Evolutionary conservation across 1,284 basidiomycete species (phyloP), one percentile per base, ranked within the genome.

Genomic region (Trichosporon sp.): DNA sequence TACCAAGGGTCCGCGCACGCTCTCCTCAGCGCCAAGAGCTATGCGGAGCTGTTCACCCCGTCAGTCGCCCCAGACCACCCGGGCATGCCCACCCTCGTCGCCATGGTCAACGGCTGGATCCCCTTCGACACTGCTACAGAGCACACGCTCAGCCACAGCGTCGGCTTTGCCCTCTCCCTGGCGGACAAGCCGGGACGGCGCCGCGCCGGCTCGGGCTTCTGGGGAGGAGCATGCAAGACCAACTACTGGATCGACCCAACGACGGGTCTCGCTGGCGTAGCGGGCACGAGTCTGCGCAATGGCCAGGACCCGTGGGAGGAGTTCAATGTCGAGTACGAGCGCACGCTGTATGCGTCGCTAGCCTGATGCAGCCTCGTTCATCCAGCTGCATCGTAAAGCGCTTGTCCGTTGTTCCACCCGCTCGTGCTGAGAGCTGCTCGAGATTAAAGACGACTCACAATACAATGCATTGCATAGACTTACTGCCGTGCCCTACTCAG

Each of bases 201-300:
- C 59, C 65, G 64, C 49, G 65, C 62, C 4, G 69, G 69, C 11
- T 70, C 68, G 19, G 75, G 71, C 11, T 60, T 46, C 29, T 76
- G 74, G 74, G 59, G 58, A 44, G 72, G 72, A 25, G 69, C 69
- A 34, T 72, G 69, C 2, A 69, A 72, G 61, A 75, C 73, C 1
- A 49, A 69, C 60, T 75, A 65, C 65, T 75, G 73, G 73, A 59
- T 76, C 19, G 74, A 75, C 58, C 74, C 74, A 7, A 60, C 57
- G 3, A 65, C 66, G 3, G 72, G 72, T 4, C 56, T 76, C 13
- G 72, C 69, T 13, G 49, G 49, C 6, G 49, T 54, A 7, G 49
- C 49, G 27, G 49, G 56, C 31, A 57, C 56, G 56, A 34, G 32
- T 11, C 23, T 57, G 32, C 21, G 33, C 19, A 57, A 57, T 21